These are phyloP conservation scores for Rosa hybrid DNA, from an alignment of 331 rosid species.

Conservation along the genomic window DNA sequence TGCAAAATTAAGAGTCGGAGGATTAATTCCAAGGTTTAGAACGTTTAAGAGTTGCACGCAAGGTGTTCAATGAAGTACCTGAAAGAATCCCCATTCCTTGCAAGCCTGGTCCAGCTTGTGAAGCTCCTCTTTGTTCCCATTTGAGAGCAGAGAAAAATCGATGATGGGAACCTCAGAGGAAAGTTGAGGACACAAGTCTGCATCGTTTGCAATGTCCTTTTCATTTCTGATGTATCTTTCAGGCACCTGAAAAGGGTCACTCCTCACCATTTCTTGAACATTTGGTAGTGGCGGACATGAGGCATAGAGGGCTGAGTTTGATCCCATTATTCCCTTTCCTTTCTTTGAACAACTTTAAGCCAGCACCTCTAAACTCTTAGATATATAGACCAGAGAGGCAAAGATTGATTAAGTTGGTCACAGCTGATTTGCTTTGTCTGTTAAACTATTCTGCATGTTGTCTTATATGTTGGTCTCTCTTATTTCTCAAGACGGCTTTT, in stretches of 20 bases:
- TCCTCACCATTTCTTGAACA: conserved; percentile 7
- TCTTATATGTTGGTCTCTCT: too few relatives aligned
- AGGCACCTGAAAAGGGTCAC: neutral
- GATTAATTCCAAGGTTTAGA: neutral
- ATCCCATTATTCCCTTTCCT: neutral
- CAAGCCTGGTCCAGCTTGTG: conserved; percentile 26
- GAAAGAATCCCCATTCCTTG: conserved; percentile 34
- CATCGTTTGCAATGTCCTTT: neutral
- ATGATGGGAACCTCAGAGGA: conserved; percentile 14
- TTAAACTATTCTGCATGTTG: too few relatives aligned
- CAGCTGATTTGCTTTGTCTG: too few relatives aligned
- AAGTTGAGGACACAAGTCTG: neutral
- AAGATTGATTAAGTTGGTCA: too few relatives aligned
- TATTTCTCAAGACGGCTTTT: too few relatives aligned
- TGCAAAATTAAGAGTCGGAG: neutral
- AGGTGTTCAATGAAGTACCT: conserved; percentile 3
- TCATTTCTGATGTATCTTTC: neutral
- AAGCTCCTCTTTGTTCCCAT: conserved; percentile 24
- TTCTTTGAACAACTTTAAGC: neutral
- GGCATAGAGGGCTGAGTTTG: conserved; percentile 1
- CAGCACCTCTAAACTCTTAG: neutral
- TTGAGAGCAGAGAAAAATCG: conserved; percentile 25
- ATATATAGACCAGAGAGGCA: too few relatives aligned
- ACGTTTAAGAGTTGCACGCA: neutral
- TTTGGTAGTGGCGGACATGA: neutral